phyloP scores from a whole-genome alignment of 1,284 basidiomycete genomes.

The Anthracocystis panici-leucophaei region DNA sequence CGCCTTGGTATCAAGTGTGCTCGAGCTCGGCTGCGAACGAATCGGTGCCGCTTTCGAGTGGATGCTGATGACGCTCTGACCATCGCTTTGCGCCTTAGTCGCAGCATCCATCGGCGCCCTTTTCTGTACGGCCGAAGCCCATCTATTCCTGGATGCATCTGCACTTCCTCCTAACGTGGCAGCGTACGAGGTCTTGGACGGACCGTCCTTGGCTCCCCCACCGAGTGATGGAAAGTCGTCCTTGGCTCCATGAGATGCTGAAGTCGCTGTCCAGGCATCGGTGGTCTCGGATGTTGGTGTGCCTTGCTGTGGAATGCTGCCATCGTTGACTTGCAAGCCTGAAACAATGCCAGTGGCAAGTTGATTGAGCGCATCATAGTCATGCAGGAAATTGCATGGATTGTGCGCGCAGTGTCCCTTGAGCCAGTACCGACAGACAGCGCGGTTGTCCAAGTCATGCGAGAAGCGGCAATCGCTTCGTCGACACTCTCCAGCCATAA shows the following conservation, averaged over 20 bases:
- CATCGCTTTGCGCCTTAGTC: constrained; percentile 30
- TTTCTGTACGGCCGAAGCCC: constrained; percentile 58
- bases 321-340: constrained; percentile 70
- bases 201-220: constrained; percentile 9
- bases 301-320: neutral
- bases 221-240: constrained; percentile 89
- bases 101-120: constrained; percentile 31
- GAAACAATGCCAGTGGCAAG: constrained; percentile 70
- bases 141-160: constrained; percentile 55
- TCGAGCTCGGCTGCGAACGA: constrained; percentile 14
- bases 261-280: neutral
- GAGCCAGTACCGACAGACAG: constrained; percentile 96
- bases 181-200: constrained; percentile 41
- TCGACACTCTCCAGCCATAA: constrained; percentile 93
- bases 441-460: constrained; percentile 72
- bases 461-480: constrained; percentile 93
- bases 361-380: constrained; percentile 76
- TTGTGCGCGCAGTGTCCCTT: constrained; percentile 78
- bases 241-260: constrained; percentile 13
- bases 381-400: constrained; percentile 68
- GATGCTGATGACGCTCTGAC: constrained; percentile 35
- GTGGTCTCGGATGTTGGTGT: constrained; percentile 71
- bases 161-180: constrained; percentile 28
- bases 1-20: constrained; percentile 8
- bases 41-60: constrained; percentile 35